Evolutionary conservation across 202 grass and related monocot species (phyloP), one percentile per base, ranked within the genome.

Genomic region (Tripidium arundinaceum): DNA sequence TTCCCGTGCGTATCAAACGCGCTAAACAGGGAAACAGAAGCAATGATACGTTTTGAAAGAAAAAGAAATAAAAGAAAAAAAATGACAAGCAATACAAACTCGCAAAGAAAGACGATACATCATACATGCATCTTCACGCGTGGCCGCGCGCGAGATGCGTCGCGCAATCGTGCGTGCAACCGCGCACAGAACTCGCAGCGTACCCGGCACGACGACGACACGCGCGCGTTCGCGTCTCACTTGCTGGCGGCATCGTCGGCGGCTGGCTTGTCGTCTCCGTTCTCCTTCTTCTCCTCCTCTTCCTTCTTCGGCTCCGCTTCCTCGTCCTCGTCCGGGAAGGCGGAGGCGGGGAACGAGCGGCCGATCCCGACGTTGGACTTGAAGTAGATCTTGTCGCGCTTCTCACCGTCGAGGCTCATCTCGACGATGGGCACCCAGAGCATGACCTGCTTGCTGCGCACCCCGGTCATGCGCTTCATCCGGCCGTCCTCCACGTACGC

Each of bases 401-500:
- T 79, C 59, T 54, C 86, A 5, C 76, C 88, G 70, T 86, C 89
- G n/a, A 97, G 73, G 90, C 70, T 92, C 89, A 94, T 98, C 86
- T 98, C 95, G 29, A 79, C 82, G 85, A 98, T 89, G 55, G 92
- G 92, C 62, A 94, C 84, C 95, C 95, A 98, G 21, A 98, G 82
- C 64, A 98, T 45, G 72, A 98, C 71, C 88, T 98, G 90, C 90
- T 86, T 94, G 86, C 88, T 91, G 72, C 78, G 83, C 59, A 98
- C 84, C 0, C 92, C 95, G 0, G 95, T 94, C 92, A 98, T 93
- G 46, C 84, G 83, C 92, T 89, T 93, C 92, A 94, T 98, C 88
- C 75, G 86, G 0, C 83, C 85, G 1, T 91, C 76, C 92, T 98
- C 95, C 39, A 98, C 84, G 79, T 83, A 94, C 61, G 87, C 90